These are phyloP conservation scores for Pseudogymnoascus sp. DNA, from an alignment of 2,329 filamentous ascomycete genomes.

Conservation along the genomic window DNA sequence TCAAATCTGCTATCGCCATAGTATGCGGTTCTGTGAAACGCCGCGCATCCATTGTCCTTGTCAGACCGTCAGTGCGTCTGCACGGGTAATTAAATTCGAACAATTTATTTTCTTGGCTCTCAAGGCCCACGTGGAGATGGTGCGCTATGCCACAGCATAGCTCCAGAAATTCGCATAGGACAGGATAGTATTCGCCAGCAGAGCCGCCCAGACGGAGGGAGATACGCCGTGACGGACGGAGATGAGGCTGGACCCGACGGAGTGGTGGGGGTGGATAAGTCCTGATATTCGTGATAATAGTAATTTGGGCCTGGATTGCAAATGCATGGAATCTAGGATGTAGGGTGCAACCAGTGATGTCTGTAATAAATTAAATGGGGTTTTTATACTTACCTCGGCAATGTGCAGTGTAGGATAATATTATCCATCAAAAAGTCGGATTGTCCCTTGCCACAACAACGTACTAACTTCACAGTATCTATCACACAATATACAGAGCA, in stretches of 20 bases:
- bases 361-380: no score
- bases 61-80: neutral
- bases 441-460: neutral
- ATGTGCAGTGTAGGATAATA: neutral
- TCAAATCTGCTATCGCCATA: neutral
- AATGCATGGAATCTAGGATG: no score
- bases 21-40: neutral
- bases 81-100: neutral
- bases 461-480: no score
- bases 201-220: neutral
- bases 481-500: no score
- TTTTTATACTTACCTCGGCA: neutral
- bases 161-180: neutral
- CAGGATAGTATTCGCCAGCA: neutral
- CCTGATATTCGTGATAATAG: no score
- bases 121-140: neutral
- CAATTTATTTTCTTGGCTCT: neutral
- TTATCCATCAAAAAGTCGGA: neutral
- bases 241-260: neutral
- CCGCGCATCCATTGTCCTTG: neutral
- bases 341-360: no score
- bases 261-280: neutral
- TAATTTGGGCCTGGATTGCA: no score
- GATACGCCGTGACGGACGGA: neutral
- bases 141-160: neutral